Conservation (phyloP, 257 asterid genomes). For the Knoxia roxburghii region DNA sequence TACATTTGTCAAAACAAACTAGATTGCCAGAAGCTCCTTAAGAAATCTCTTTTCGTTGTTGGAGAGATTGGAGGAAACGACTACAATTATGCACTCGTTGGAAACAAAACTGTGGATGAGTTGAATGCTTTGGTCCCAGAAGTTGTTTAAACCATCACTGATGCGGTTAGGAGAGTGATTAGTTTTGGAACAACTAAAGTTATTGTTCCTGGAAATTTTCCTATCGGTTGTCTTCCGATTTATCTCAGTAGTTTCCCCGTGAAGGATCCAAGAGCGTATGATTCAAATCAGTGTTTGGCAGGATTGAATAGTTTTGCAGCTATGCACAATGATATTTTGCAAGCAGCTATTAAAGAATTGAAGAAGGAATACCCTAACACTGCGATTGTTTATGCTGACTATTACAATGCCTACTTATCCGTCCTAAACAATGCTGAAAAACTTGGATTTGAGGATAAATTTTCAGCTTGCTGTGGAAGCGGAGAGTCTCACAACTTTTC, state of each 20-base stretch:
- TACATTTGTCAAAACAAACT: not conserved
- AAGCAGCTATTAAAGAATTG: not conserved
- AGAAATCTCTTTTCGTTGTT: conserved; percentile 21
- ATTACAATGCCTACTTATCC: not conserved
- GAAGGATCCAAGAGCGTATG: not conserved
- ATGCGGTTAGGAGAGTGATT: conserved; percentile 1
- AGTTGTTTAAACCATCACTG: conserved; percentile 5
- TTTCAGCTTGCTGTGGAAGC: not conserved
- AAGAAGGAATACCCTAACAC: not conserved
- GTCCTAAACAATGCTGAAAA: not conserved
- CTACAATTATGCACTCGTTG: conserved; percentile 18
- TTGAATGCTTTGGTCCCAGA: not conserved
- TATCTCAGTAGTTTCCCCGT: not conserved
- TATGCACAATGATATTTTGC: not conserved
- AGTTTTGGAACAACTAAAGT: not conserved
- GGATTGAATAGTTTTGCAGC: not conserved
- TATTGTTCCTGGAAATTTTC: not conserved
- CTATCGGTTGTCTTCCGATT: conserved; percentile 2
- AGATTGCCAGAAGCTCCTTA: conserved; percentile 22
- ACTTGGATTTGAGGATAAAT: not conserved
- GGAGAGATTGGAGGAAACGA: conserved; percentile 41
- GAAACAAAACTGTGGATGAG: not conserved
- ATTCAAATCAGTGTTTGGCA: not conserved
- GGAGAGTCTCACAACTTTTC: not conserved
- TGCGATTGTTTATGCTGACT: not conserved